Base-by-base conservation (phyloP, 768 basidiomycete genomes). In the Crepidotus variabilis region DNA sequence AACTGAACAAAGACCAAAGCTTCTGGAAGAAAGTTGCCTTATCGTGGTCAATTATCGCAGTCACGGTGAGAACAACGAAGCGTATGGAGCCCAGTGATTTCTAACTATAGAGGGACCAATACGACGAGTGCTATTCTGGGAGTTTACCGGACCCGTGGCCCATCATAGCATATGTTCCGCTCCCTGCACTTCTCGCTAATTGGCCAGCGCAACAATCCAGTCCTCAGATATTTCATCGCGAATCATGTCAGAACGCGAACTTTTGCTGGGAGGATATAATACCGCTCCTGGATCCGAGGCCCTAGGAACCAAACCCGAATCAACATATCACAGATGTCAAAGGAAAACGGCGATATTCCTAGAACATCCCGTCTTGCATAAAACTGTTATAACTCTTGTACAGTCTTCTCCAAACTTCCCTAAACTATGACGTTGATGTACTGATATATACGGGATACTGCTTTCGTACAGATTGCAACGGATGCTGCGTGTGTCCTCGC, bases 401-500 rank as follows among this genome's bases (percentile, higher is more conserved):
- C 57, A 83, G 75, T 34, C 52, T 62, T 33, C 18, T 43, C 22
- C 62, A 52, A 63, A 60, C 52, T 61, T 39, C 9, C 47, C 55
- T 56, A 7, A 36, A 52, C 13, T 50, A 49, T 45, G 22, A 16
- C 24, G 28, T 39, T 23, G 35, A 50, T 39, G 28, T 28, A 8
- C 28, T 28, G 28, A 28, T 34, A 32, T 16, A 14, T 39, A 36
- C 28, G 18, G 21, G 36, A 33, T 32, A 16, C 20, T 50, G 2
- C 55, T 11, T 51, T 45, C 20, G 20, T n/a, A 54, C 64, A 79
- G 86, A 85, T 86, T 58, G 60, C 78, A 3, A 76, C 86, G 50
- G 90, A 93, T 69, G 84, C 84, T 7, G 60, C 62, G 2, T 88
- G 87, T 63, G 88, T 91, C n/a, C 78, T 92, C 33, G 74, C 79